Conservation (phyloP, 2,329 filamentous ascomycete species). For the Penicillium expansum region DNA sequence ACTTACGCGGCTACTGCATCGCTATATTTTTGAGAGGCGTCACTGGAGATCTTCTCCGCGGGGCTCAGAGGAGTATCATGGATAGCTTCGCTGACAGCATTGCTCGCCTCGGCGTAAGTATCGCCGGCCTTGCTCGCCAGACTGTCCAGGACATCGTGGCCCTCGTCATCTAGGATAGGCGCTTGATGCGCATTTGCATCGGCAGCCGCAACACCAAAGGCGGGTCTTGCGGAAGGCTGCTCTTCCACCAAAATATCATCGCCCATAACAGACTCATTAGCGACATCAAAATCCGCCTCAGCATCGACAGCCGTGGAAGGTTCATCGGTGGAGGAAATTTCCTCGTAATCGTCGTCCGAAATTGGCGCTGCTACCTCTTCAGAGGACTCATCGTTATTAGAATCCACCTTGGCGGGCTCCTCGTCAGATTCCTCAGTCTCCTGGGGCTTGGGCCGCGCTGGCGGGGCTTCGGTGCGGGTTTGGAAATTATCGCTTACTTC, state of each 20-base stretch:
- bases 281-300: background rate
- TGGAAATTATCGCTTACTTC: slow-evolving; percentile 80
- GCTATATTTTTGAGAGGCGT: slow-evolving; percentile 54
- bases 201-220: slow-evolving; percentile 23
- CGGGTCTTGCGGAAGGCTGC: slow-evolving; percentile 34
- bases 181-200: slow-evolving; percentile 16
- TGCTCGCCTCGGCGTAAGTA: slow-evolving; percentile 54
- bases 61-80: slow-evolving; percentile 50
- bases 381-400: slow-evolving; percentile 4
- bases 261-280: slow-evolving; percentile 4
- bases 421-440: slow-evolving; percentile 16
- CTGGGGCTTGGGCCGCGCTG: slow-evolving; percentile 28
- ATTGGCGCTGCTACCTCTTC: background rate
- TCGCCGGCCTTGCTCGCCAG: slow-evolving; percentile 54
- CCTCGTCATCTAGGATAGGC: slow-evolving; percentile 46
- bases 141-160: slow-evolving; percentile 47
- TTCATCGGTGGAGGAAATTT: background rate
- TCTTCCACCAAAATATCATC: slow-evolving; percentile 48
- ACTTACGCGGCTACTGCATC: slow-evolving; percentile 58
- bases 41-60: slow-evolving; percentile 48
- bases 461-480: slow-evolving; percentile 51
- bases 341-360: slow-evolving; percentile 6
- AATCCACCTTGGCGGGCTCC: slow-evolving; percentile 6
- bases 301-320: background rate
- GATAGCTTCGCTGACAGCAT: slow-evolving; percentile 54